These are phyloP conservation scores for Saccharomyces hybrid DNA, from an alignment of 1,139 yeast species.

Conservation along the genomic window DNA sequence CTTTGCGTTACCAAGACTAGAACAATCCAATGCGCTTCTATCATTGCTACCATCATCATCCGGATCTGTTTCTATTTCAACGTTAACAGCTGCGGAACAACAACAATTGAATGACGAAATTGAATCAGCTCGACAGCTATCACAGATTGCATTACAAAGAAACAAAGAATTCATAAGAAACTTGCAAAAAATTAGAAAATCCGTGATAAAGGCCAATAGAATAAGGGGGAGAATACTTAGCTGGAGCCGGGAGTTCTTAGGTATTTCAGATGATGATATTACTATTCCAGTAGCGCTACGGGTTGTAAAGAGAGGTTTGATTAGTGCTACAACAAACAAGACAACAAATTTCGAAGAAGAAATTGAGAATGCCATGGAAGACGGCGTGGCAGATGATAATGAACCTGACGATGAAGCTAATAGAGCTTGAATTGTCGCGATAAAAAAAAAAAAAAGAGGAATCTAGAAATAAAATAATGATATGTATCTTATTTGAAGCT, in stretches of 20 bases:
- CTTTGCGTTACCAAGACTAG: constrained; percentile 52
- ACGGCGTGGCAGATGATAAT: constrained; percentile 14
- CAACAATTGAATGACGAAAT: constrained; percentile 48
- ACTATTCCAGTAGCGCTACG: constrained; percentile 31
- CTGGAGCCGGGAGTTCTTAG: constrained; percentile 86
- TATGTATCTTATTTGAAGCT: background rate
- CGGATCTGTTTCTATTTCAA: constrained; percentile 2
- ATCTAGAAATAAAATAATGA: background rate
- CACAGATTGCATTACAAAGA: constrained; percentile 73
- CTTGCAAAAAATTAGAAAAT: constrained; percentile 60
- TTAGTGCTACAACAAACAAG: constrained; percentile 32
- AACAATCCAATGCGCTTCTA: constrained; percentile 17
- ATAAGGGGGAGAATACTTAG: constrained; percentile 58
- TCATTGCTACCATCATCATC: constrained; percentile 8
- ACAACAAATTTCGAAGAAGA: constrained; percentile 20
- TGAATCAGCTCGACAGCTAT: constrained; percentile 57
- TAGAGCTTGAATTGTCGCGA: background rate
- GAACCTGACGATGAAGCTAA: background rate
- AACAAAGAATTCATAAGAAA: constrained; percentile 86
- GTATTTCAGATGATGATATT: constrained; percentile 46
- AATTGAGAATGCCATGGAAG: constrained; percentile 11
- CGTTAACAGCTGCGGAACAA: constrained; percentile 36
- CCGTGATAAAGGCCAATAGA: constrained; percentile 70
- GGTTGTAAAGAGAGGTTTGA: constrained; percentile 32
- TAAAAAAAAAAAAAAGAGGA: background rate